Evolutionary conservation across 2,329 filamentous ascomycete genomes (phyloP).

Genomic region (Chaetomium sp.): DNA sequence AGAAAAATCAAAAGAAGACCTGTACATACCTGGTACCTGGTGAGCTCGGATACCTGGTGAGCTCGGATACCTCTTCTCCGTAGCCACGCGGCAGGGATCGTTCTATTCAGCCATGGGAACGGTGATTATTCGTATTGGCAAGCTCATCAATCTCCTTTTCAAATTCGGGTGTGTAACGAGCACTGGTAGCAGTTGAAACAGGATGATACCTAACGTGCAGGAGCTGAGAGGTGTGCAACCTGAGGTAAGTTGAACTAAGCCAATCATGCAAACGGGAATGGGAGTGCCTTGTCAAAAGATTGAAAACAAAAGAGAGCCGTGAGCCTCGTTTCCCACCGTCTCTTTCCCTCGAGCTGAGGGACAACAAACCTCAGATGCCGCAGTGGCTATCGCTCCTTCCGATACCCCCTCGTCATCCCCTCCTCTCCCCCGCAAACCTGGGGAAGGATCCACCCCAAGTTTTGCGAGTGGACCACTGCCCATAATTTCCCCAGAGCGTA

Average conservation of each 20-base stretch:
- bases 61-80: no score
- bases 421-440: background rate
- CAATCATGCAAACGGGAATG: background rate
- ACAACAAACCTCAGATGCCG: background rate
- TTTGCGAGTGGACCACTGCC: background rate
- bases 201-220: background rate
- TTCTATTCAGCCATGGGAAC: background rate
- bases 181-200: background rate
- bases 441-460: background rate
- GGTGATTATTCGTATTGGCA: background rate
- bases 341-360: background rate
- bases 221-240: background rate
- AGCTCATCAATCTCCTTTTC: background rate
- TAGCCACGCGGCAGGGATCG: background rate
- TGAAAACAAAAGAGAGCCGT: background rate
- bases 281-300: background rate
- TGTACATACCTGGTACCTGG: no score
- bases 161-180: background rate
- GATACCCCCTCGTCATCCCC: no score
- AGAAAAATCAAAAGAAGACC: background rate
- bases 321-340: background rate
- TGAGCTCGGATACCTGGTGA: no score
- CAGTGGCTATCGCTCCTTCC: background rate
- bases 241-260: background rate
- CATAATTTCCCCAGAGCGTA: slow-evolving; percentile 21